A percentile compares a stretch with the other conserved stretches of the same genome.
phyloP scores from a whole-genome alignment of 148 eudicot genomes.

The Spergularia bocconei region DNA sequence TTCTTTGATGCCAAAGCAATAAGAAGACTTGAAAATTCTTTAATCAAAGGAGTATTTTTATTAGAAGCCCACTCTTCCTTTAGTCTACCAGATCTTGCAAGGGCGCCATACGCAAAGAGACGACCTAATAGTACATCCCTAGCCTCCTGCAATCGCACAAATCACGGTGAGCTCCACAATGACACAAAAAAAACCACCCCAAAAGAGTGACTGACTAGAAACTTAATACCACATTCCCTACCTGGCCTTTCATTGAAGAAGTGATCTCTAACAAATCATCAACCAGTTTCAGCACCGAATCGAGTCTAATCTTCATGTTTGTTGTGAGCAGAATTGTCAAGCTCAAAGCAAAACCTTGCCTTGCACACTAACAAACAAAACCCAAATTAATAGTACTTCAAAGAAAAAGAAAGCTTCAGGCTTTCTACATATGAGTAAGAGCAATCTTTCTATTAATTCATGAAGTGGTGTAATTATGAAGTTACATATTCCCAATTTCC shows the following conservation, averaged over 20 bases:
- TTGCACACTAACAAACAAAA: constrained; percentile 67
- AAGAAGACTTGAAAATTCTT: constrained; percentile 56
- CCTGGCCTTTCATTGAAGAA: constrained; percentile 98
- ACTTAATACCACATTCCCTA: constrained; percentile 20
- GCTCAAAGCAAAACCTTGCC: constrained; percentile 97
- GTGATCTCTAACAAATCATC: constrained; percentile 64
- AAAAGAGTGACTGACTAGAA: not conserved
- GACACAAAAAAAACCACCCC: constrained; percentile 8
- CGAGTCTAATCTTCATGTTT: constrained; percentile 57
- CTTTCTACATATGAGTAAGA: not conserved
- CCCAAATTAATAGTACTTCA: not conserved
- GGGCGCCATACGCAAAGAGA: constrained; percentile 88
- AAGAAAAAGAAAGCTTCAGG: not conserved
- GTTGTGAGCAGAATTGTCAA: constrained; percentile 65
- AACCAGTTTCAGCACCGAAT: constrained; percentile 69
- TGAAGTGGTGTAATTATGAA: not conserved
- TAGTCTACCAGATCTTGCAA: constrained; percentile 78
- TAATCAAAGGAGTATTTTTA: constrained; percentile 46
- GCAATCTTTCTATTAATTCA: not conserved
- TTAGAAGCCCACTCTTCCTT: constrained; percentile 53
- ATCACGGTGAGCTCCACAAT: constrained; percentile 6
- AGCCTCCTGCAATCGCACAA: constrained; percentile 59
- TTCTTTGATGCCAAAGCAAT: constrained; percentile 71
- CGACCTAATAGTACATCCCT: constrained; percentile 80
- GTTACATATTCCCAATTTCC: not conserved